A percentile compares a stretch with the other conserved stretches of the same genome.
Evolutionary conservation across 129 eudicot genomes (phyloP).

Genomic region (Pulicaria dysenterica): DNA sequence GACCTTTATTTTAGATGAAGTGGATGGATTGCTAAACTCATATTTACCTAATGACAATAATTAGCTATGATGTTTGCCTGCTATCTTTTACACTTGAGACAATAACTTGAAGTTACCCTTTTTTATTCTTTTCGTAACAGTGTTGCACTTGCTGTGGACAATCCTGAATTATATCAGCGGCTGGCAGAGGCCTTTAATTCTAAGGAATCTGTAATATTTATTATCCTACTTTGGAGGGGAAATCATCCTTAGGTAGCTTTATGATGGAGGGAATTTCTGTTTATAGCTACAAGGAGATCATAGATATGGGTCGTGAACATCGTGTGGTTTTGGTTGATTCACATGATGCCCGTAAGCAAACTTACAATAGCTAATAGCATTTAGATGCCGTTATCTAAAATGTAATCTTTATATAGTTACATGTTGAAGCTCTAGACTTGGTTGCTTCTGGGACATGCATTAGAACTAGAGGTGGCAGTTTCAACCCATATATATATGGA

Average conservation of each 20-base stretch:
- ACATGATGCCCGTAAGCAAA: constrained; percentile 78
- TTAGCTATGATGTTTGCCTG: neutral
- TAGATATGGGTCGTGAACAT: too few relatives aligned
- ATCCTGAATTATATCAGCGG: constrained; percentile 74
- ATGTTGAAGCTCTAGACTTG: too few relatives aligned
- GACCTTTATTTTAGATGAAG: too few relatives aligned
- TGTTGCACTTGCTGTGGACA: constrained; percentile 86
- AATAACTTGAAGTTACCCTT: constrained; percentile 8
- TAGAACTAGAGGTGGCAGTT: too few relatives aligned
- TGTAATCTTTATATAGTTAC: neutral
- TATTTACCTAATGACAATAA: too few relatives aligned
- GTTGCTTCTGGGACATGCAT: too few relatives aligned
- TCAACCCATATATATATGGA: too few relatives aligned
- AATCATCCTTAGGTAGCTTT: too few relatives aligned
- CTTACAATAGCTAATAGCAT: constrained; percentile 20
- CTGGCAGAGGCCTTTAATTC: constrained; percentile 55
- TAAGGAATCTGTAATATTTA: constrained; percentile 59
- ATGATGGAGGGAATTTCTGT: too few relatives aligned
- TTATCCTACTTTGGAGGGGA: constrained; percentile 83
- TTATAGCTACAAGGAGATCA: too few relatives aligned
- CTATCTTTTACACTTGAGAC: constrained; percentile 15
- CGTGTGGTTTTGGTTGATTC: constrained; percentile 61
- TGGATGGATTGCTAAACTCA: too few relatives aligned
- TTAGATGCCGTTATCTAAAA: neutral
- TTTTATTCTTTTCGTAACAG: constrained; percentile 44